phyloP scores from a whole-genome alignment of 2,329 filamentous ascomycete genomes.

The Colletotrichum orchidophilum region DNA sequence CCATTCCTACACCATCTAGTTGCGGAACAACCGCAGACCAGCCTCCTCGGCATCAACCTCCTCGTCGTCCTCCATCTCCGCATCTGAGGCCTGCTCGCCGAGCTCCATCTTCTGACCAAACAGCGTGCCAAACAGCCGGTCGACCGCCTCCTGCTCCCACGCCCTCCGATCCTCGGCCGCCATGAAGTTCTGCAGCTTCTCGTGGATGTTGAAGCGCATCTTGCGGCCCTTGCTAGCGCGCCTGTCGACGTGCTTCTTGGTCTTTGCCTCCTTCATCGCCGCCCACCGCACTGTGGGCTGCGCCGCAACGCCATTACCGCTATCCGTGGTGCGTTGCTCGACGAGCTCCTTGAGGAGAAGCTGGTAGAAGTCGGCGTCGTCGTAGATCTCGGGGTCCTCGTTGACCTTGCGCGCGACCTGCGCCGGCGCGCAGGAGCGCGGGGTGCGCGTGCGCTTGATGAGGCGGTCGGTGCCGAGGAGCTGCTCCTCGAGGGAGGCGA shows the following conservation, averaged over 20 bases:
- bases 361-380: slow-evolving; percentile 96
- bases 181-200: slow-evolving; percentile 99
- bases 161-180: slow-evolving; percentile 82
- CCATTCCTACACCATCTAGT: slow-evolving; percentile 35
- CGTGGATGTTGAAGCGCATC: slow-evolving; percentile 92
- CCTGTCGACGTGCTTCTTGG: slow-evolving; percentile 86
- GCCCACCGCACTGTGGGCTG: slow-evolving; percentile 70
- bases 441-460: slow-evolving; percentile 73
- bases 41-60: slow-evolving; percentile 61
- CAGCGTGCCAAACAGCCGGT: slow-evolving; percentile 78
- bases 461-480: slow-evolving; percentile 73
- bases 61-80: slow-evolving; percentile 58
- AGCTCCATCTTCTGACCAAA: slow-evolving; percentile 76
- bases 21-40: slow-evolving; percentile 63
- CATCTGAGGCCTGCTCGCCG: slow-evolving; percentile 60
- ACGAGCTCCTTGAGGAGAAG: slow-evolving; percentile 91
- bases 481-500: slow-evolving; percentile 75
- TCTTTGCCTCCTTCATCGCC: slow-evolving; percentile 79
- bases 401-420: slow-evolving; percentile 68
- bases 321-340: slow-evolving; percentile 82
- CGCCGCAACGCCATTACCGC: slow-evolving; percentile 51
- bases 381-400: slow-evolving; percentile 77
- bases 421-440: slow-evolving; percentile 79
- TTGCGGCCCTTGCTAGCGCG: slow-evolving; percentile 96
- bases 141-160: slow-evolving; percentile 85